A percentile compares a stretch with the other conserved stretches of the same genome.
These are phyloP conservation scores for Cladosporium sp. DNA, from an alignment of 2,329 filamentous ascomycete genomes.

Conservation along the genomic window DNA sequence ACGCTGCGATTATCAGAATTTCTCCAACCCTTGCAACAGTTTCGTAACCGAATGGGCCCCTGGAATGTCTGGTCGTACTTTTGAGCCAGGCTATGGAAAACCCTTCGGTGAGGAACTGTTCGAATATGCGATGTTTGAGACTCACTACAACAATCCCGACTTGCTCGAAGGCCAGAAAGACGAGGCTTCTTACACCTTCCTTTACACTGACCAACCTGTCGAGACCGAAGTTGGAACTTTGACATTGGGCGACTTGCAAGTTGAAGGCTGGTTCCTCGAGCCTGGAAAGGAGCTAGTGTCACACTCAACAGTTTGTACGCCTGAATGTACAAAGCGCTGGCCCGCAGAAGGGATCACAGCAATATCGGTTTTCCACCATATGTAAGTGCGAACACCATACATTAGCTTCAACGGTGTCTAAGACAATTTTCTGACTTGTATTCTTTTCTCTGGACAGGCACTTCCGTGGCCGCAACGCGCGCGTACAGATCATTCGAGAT, in stretches of 20 bases:
- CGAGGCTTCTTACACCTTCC: constrained; percentile 14
- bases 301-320: constrained; percentile 18
- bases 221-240: constrained; percentile 17
- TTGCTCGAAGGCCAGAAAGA: constrained; percentile 15
- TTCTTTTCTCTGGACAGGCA: not conserved
- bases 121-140: constrained; percentile 19
- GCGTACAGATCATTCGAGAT: constrained; percentile 18
- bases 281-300: constrained; percentile 16
- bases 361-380: constrained; percentile 19
- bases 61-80: constrained; percentile 19
- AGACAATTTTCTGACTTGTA: no score
- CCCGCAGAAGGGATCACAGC: constrained; percentile 18
- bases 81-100: constrained; percentile 18
- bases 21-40: constrained; percentile 18
- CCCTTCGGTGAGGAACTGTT: constrained; percentile 17
- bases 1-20: constrained; percentile 16
- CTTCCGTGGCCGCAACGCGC: constrained; percentile 15
- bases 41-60: constrained; percentile 20
- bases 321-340: constrained; percentile 18
- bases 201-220: constrained; percentile 16
- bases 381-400: not conserved
- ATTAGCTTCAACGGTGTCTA: no score
- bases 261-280: constrained; percentile 16
- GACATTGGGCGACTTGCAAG: constrained; percentile 18
- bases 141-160: constrained; percentile 19